Conservation (phyloP, 2,329 filamentous ascomycete species). For the Penicillium digitatum region DNA sequence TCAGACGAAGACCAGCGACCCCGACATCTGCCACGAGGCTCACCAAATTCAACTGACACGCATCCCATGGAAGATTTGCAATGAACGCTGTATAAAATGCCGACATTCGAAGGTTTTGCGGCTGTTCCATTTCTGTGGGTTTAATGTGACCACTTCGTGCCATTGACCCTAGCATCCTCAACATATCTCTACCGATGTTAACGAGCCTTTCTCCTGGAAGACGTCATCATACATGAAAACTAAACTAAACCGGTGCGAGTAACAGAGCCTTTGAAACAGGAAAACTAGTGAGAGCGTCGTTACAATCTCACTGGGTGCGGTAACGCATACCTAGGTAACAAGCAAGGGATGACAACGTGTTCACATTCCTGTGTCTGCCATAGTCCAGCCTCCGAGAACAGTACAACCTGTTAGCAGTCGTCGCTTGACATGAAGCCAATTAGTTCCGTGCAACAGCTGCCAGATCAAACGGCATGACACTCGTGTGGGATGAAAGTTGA, state of each 20-base stretch:
- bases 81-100: background rate
- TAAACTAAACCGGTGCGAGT: background rate
- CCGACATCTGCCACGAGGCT: slow-evolving; percentile 8
- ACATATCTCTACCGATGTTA: background rate
- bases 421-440: background rate
- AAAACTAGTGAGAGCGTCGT: background rate
- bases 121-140: background rate
- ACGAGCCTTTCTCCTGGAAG: background rate
- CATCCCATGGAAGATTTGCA: background rate
- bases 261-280: background rate
- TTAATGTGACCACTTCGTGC: background rate
- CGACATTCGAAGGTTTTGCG: background rate
- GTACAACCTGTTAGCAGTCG: background rate
- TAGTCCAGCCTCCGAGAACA: slow-evolving; percentile 2
- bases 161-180: background rate
- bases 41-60: background rate
- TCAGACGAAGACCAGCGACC: slow-evolving; percentile 14
- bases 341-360: slow-evolving; percentile 3
- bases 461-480: background rate
- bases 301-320: background rate
- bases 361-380: slow-evolving; percentile 10
- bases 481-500: background rate
- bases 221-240: background rate
- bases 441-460: background rate
- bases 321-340: slow-evolving; percentile 6